Conservation (phyloP, 257 asterid species). For the Leonotis leonurus region DNA sequence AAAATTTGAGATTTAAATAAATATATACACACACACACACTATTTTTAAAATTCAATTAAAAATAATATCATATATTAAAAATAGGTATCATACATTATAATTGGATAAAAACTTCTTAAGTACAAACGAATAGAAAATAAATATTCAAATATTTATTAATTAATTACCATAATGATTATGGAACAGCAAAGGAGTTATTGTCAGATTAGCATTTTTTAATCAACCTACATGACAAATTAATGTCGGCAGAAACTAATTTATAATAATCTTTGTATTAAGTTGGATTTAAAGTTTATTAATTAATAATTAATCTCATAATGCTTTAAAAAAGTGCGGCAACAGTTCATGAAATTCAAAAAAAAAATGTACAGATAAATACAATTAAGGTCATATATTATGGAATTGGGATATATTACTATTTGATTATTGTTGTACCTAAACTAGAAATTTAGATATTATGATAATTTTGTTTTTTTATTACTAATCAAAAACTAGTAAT, state of each 20-base stretch:
- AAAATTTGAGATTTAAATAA: too few relatives aligned
- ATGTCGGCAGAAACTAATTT: slow-evolving; percentile 25
- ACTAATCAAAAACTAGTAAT: too few relatives aligned
- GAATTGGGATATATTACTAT: background rate
- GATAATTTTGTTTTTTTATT: too few relatives aligned
- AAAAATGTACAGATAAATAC: background rate
- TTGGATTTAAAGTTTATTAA: slow-evolving; percentile 10
- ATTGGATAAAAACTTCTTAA: too few relatives aligned
- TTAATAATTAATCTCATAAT: too few relatives aligned
- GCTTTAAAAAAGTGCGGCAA: background rate
- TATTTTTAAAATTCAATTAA: too few relatives aligned
- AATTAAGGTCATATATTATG: background rate
- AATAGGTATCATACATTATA: too few relatives aligned
- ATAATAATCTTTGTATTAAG: slow-evolving; percentile 9
- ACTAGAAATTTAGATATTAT: background rate
- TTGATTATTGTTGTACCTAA: background rate
- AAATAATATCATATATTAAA: too few relatives aligned
- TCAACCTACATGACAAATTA: slow-evolving; percentile 25
- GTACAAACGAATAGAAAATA: too few relatives aligned
- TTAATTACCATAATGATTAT: slow-evolving; percentile 9
- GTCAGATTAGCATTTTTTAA: slow-evolving; percentile 25
- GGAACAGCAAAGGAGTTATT: too few relatives aligned
- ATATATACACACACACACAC: too few relatives aligned
- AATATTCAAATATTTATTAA: too few relatives aligned
- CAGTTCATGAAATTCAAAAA: background rate